These are phyloP conservation scores for Haplographium delicatum DNA, from an alignment of 495 filamentous ascomycete genomes.

Conservation along the genomic window DNA sequence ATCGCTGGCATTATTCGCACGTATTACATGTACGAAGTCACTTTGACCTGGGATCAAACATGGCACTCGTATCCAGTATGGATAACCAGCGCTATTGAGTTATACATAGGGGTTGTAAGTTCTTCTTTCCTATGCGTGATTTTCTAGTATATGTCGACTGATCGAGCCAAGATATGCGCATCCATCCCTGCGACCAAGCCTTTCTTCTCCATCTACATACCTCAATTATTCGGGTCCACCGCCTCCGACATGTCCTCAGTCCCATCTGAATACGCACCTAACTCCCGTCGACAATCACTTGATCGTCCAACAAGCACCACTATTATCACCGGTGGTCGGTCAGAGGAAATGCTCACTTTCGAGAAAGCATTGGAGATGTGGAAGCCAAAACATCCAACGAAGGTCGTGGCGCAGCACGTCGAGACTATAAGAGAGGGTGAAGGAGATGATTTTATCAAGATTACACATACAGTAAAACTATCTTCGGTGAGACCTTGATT, in stretches of 20 bases:
- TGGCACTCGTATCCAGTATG: constrained; percentile 51
- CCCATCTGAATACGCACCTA: neutral
- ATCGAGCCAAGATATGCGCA: constrained; percentile 42
- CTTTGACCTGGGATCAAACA: constrained; percentile 38
- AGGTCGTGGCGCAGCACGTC: too few species aligned
- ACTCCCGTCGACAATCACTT: neutral
- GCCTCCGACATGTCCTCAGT: neutral
- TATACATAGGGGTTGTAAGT: constrained; percentile 56
- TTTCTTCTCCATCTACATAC: constrained; percentile 41
- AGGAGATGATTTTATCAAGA: neutral
- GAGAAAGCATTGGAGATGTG: neutral
- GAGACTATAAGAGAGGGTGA: neutral
- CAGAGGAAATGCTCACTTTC: neutral
- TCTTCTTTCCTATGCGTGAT: neutral
- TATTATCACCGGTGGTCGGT: neutral
- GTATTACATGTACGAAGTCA: constrained; percentile 23
- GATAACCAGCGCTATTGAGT: constrained; percentile 49
- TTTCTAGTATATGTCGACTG: neutral
- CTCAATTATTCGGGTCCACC: constrained; percentile 29
- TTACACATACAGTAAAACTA: neutral
- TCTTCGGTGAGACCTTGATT: too few species aligned
- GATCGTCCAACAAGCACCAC: neutral
- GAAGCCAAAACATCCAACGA: neutral
- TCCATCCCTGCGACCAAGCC: constrained; percentile 51
- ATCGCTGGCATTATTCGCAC: constrained; percentile 52